Percentiles rank a stretch among this genome's conserved stretches.
Evolutionary conservation across 345 rosid species (phyloP).

Genomic region (Zanthoxylum bungeanum): DNA sequence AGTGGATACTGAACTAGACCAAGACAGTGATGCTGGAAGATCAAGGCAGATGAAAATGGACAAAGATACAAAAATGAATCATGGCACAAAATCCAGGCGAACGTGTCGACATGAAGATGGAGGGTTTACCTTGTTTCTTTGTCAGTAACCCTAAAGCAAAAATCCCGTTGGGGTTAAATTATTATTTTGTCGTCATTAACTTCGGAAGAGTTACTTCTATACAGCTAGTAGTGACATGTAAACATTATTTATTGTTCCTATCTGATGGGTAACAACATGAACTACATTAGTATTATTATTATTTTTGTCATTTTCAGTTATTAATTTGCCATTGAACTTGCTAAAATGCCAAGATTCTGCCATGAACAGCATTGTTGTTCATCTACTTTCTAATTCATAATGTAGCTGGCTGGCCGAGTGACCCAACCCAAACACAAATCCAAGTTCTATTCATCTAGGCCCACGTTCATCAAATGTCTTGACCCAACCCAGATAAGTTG

Average conservation of each 20-base stretch:
- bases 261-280: background rate
- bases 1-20: constrained; percentile 10
- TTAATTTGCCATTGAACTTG: background rate
- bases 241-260: background rate
- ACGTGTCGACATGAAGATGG: constrained; percentile 16
- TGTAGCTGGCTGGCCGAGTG: too few relatives aligned
- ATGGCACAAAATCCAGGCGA: too few relatives aligned
- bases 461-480: too few relatives aligned
- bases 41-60: constrained; percentile 9
- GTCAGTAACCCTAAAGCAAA: background rate
- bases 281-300: background rate
- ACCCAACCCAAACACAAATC: too few relatives aligned
- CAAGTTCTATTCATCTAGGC: too few relatives aligned
- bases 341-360: too few relatives aligned
- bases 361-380: too few relatives aligned
- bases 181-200: background rate
- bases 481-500: too few relatives aligned
- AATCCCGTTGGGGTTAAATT: background rate
- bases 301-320: background rate
- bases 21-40: constrained; percentile 20
- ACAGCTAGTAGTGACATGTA: constrained; percentile 2
- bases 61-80: background rate
- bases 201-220: background rate
- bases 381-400: too few relatives aligned
- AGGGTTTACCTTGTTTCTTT: background rate